Base-by-base conservation (phyloP, 164 flowering plant genomes). In the Stephania cephalantha region DNA sequence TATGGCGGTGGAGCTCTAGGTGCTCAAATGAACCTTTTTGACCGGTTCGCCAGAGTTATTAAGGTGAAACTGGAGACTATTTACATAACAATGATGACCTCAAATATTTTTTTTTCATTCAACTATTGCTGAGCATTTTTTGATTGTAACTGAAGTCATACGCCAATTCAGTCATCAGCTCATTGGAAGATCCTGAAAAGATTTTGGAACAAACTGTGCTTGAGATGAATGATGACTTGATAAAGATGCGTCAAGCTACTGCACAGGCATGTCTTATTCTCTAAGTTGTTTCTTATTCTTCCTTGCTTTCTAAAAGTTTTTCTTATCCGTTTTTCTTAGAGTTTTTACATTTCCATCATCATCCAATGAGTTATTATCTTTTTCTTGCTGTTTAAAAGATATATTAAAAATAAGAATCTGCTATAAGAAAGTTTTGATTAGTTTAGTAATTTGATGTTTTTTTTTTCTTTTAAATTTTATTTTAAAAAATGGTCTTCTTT, bases 171-270 rank as follows among this genome's bases (percentile, higher is more conserved):
- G 0, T 95, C 66, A 6, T 95, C 70, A 95, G 95, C 82, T 55
- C 96, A 70, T 86, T 95, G 77, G 98, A 93, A 86, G 99, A 95
- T 71, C 98, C 99, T 5, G 99, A 95, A 83, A 95, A 95, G 85
- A 92, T 95, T 44, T 82, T 95, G 77, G 98, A 95, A 64, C 99
- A 95, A 81, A 71, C 96, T 42, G 99, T 93, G 46, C 78, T 91
- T 74, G 99, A 95, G 84, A 95, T 95, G 99, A 95, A 93, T 81
- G 91, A 91, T 73, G 99, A 95, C 84, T 84, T 95, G 87, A 87
- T 84, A 75, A 95, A 95, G 84, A 88, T 95, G 99, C 93, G 98
- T 58, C 99, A 95, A 74, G 98, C 99, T 71, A 95, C 99, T 53
- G 99, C 98, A n/a, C 98, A 93, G 81, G 99, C 93, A 17, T 18